Evolutionary conservation across 768 basidiomycete genomes (phyloP).

Genomic region (Panaeolus papilionaceus): DNA sequence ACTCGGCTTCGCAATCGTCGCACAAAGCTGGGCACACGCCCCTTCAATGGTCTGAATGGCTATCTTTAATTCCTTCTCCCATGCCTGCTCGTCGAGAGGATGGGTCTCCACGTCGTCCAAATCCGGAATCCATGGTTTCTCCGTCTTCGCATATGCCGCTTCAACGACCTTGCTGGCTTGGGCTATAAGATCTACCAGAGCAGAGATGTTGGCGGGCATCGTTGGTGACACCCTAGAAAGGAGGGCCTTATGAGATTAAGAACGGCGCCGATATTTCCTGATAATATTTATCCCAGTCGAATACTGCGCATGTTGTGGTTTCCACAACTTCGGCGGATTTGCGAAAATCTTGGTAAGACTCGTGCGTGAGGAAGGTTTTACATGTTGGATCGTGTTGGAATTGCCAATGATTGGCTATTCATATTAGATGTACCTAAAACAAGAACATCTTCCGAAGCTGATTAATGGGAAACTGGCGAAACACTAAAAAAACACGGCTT

Average conservation of each 20-base stretch:
- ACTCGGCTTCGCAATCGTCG: slow-evolving; percentile 32
- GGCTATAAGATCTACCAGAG: slow-evolving; percentile 20
- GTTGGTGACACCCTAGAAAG: neutral
- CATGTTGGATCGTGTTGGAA: neutral
- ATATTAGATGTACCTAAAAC: neutral
- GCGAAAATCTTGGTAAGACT: too few species aligned
- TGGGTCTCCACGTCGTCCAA: slow-evolving; percentile 39
- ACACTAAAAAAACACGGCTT: neutral
- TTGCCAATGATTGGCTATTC: neutral
- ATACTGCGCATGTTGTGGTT: too few species aligned
- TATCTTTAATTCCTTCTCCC: slow-evolving; percentile 21
- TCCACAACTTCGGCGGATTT: too few species aligned
- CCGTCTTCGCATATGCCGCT: slow-evolving; percentile 27
- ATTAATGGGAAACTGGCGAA: neutral
- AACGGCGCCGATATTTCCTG: neutral
- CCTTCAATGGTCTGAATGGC: slow-evolving; percentile 36
- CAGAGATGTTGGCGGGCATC: slow-evolving; percentile 2
- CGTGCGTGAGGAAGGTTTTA: neutral
- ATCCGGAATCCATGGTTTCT: slow-evolving; percentile 34
- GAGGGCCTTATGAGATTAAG: neutral
- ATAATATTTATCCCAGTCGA: too few species aligned
- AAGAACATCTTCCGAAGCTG: neutral
- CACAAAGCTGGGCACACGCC: slow-evolving; percentile 35
- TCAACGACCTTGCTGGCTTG: slow-evolving; percentile 20
- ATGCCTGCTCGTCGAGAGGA: slow-evolving; percentile 37